Evolutionary conservation across 2,329 filamentous ascomycete species (phyloP).

Genomic region (Diatrype stigma): DNA sequence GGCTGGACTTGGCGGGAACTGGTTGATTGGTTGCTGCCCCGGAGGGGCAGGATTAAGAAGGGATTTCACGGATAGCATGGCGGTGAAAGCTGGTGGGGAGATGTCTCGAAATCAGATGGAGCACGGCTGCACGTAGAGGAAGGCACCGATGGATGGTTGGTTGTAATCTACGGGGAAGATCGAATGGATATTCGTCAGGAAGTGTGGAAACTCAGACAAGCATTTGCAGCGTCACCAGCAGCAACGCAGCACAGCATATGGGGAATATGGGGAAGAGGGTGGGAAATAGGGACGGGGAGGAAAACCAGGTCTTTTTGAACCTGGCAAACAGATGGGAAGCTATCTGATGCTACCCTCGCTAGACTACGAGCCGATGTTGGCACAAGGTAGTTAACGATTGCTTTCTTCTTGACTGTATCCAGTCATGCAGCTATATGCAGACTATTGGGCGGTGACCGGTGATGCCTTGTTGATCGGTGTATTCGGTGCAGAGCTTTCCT

Average conservation of each 20-base stretch:
- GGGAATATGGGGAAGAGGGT: slow-evolving; percentile 6
- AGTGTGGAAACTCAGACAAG: slow-evolving; percentile 30
- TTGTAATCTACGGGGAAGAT: slow-evolving; percentile 22
- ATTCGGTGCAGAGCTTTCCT: slow-evolving; percentile 39
- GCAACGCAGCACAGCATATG: background rate
- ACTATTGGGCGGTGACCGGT: slow-evolving; percentile 30
- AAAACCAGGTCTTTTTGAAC: slow-evolving; percentile 32
- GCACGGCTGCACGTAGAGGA: slow-evolving; percentile 26
- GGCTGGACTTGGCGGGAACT: slow-evolving; percentile 38
- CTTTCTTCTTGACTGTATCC: slow-evolving; percentile 34
- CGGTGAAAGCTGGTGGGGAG: slow-evolving; percentile 27
- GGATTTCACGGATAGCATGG: slow-evolving; percentile 62
- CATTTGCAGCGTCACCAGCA: slow-evolving; percentile 23
- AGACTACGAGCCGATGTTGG: slow-evolving; percentile 27
- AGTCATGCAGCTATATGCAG: slow-evolving; percentile 36
- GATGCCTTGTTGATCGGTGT: slow-evolving; percentile 29
- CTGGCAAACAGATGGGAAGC: slow-evolving; percentile 34
- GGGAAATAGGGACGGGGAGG: slow-evolving; percentile 17
- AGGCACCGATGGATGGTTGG: slow-evolving; percentile 9
- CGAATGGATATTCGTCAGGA: slow-evolving; percentile 16
- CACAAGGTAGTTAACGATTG: slow-evolving; percentile 34
- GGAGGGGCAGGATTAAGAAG: slow-evolving; percentile 60
- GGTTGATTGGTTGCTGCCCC: slow-evolving; percentile 35
- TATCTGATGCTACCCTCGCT: slow-evolving; percentile 28
- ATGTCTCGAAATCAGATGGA: slow-evolving; percentile 37